Evolutionary conservation across 2,329 filamentous ascomycete species (phyloP).

Genomic region (Pseudocercospora musae): DNA sequence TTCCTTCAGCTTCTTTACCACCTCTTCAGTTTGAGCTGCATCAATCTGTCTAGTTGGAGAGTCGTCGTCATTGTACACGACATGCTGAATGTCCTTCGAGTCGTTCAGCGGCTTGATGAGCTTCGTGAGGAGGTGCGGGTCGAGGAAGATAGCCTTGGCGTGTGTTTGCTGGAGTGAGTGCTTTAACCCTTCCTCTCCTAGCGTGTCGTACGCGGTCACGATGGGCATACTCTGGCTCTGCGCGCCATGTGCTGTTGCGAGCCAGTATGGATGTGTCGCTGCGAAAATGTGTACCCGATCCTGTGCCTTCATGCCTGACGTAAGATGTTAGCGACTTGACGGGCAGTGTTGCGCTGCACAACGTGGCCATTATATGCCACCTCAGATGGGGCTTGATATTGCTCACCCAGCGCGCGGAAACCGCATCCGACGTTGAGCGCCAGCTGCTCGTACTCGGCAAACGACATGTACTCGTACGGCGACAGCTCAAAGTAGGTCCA

Average conservation of each 20-base stretch:
- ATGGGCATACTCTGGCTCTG: conserved; percentile 84
- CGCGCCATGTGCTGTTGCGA: conserved; percentile 66
- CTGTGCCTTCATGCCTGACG: conserved; percentile 57
- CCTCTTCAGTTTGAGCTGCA: conserved; percentile 48
- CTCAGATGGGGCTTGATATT: no score
- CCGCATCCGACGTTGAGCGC: conserved; percentile 68
- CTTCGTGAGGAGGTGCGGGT: conserved; percentile 66
- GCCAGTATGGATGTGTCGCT: conserved; percentile 80
- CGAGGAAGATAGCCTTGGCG: conserved; percentile 79
- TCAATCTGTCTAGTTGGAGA: conserved; percentile 31
- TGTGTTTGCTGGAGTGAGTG: conserved; percentile 82
- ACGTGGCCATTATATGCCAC: no score
- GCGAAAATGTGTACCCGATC: conserved; percentile 79
- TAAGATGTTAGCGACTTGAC: no score
- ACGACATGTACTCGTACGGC: conserved; percentile 71
- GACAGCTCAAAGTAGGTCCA: conserved; percentile 89
- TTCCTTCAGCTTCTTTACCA: conserved; percentile 53
- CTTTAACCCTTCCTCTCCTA: conserved; percentile 77
- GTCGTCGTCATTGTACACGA: conserved; percentile 57
- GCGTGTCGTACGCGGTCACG: conserved; percentile 91
- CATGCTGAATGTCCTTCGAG: conserved; percentile 53
- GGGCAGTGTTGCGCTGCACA: no score
- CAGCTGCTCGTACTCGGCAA: conserved; percentile 72
- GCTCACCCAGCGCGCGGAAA: conserved; percentile 59
- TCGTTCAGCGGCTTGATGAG: conserved; percentile 54